These are phyloP conservation scores for Craterostigma plantagineum DNA, from an alignment of 257 asterid species.

Conservation along the genomic window DNA sequence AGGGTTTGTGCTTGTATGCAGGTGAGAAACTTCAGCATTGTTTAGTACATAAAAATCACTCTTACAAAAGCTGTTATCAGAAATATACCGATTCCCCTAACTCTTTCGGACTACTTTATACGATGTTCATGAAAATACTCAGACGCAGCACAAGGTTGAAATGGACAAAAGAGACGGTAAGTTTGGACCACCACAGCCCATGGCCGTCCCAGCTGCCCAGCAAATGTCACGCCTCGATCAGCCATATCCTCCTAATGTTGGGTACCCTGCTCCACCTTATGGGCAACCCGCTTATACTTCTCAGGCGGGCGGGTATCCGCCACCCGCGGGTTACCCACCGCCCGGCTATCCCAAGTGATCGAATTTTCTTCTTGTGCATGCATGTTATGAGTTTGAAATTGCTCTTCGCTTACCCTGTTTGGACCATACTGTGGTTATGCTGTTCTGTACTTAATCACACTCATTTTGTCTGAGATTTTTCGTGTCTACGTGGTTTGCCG, in stretches of 20 bases:
- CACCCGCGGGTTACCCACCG: slow-evolving; percentile 39
- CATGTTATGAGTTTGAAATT: too few species aligned
- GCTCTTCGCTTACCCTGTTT: too few species aligned
- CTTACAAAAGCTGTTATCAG: too few species aligned
- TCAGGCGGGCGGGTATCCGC: too few species aligned
- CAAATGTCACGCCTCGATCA: slow-evolving; percentile 97
- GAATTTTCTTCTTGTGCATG: too few species aligned
- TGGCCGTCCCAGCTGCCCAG: slow-evolving; percentile 78
- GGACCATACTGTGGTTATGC: too few species aligned
- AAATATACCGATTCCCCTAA: neutral
- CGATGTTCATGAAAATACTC: slow-evolving; percentile 1
- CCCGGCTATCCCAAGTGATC: slow-evolving; percentile 21
- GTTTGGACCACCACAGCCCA: slow-evolving; percentile 60
- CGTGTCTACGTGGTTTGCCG: too few species aligned
- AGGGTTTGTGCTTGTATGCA: slow-evolving; percentile 99
- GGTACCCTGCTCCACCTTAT: slow-evolving; percentile 44
- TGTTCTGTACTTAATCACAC: too few species aligned
- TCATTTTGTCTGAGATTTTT: too few species aligned
- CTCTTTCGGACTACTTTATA: neutral
- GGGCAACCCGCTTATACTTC: slow-evolving; percentile 52
- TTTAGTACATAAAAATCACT: too few species aligned
- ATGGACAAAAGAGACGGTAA: slow-evolving; percentile 98
- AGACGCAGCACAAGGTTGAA: slow-evolving; percentile 95
- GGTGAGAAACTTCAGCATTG: slow-evolving; percentile 23
- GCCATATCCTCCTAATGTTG: slow-evolving; percentile 69